These are phyloP conservation scores for Isoetes taiwanensis DNA, from an alignment of 75 land plant genomes.

Conservation along the genomic window DNA sequence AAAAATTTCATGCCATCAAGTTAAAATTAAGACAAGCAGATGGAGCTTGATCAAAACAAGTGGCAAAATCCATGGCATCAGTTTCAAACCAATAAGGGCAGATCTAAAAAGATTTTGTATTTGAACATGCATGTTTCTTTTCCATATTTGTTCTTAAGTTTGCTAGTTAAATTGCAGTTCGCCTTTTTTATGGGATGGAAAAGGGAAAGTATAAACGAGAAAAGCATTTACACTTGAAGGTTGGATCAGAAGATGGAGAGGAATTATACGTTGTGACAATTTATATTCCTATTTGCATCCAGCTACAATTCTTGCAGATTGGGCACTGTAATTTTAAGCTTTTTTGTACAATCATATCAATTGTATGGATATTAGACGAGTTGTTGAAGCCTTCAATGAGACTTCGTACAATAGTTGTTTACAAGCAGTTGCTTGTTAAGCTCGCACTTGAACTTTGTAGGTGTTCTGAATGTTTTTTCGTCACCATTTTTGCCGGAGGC, in stretches of 20 bases:
- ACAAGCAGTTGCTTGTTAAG: too few relatives aligned
- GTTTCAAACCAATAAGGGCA: constrained; percentile 84
- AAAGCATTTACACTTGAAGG: constrained; percentile 87
- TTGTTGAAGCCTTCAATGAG: too few relatives aligned
- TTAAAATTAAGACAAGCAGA: constrained; percentile 77
- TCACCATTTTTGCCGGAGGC: too few relatives aligned
- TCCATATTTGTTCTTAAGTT: background rate
- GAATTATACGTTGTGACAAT: too few relatives aligned
- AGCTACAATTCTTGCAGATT: too few relatives aligned
- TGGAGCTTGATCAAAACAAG: constrained; percentile 85
- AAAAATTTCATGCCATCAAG: constrained; percentile 98
- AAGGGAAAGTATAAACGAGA: constrained; percentile 96
- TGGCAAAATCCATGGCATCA: constrained; percentile 99
- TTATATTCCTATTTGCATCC: too few relatives aligned
- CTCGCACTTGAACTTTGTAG: too few relatives aligned
- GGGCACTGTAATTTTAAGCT: too few relatives aligned
- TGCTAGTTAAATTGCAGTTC: constrained; percentile 29
- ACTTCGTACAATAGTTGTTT: too few relatives aligned
- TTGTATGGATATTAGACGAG: too few relatives aligned
- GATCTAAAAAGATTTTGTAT: constrained; percentile 67
- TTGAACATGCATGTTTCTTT: background rate
- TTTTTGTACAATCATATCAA: too few relatives aligned
- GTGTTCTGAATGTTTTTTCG: too few relatives aligned
- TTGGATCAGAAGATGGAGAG: constrained; percentile 36
- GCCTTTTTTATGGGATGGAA: constrained; percentile 94